Percentiles rank a stretch among this genome's conserved stretches.
phyloP scores from a whole-genome alignment of 2,329 filamentous ascomycete species.

The Pseudocercospora macadamiae region DNA sequence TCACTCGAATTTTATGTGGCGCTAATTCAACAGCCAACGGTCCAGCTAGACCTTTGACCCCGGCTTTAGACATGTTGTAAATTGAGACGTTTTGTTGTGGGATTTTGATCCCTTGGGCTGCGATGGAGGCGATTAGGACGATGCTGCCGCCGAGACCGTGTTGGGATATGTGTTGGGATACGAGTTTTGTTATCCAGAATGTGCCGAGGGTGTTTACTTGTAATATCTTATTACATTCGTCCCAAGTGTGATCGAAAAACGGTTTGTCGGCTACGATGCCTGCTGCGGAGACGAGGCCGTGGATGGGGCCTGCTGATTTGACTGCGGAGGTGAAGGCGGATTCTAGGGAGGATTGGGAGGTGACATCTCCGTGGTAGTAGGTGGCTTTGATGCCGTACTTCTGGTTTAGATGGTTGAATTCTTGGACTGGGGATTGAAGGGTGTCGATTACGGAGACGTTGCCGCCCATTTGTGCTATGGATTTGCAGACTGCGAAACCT shows the following conservation, averaged over 20 bases:
- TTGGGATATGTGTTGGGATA: no score
- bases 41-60: constrained; percentile 31
- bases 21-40: constrained; percentile 27
- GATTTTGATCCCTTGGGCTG: constrained; percentile 33
- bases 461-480: constrained; percentile 9
- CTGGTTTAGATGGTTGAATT: not conserved
- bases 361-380: constrained; percentile 20
- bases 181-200: no score
- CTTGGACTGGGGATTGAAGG: not conserved
- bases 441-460: constrained; percentile 14
- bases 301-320: constrained; percentile 14
- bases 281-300: constrained; percentile 32
- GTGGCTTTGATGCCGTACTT: constrained; percentile 6
- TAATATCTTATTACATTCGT: no score
- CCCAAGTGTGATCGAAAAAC: constrained; percentile 34
- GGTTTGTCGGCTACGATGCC: constrained; percentile 35
- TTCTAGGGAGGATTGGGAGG: constrained; percentile 5
- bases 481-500: constrained; percentile 34
- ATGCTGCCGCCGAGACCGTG: constrained; percentile 34
- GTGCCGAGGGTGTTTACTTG: no score
- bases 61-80: constrained; percentile 34
- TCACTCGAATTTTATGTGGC: constrained; percentile 37
- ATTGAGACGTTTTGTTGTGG: constrained; percentile 31
- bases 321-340: constrained; percentile 10
- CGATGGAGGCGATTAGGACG: constrained; percentile 35